Conservation (phyloP, 129 eudicot genomes). For the Flaveria brownii region DNA sequence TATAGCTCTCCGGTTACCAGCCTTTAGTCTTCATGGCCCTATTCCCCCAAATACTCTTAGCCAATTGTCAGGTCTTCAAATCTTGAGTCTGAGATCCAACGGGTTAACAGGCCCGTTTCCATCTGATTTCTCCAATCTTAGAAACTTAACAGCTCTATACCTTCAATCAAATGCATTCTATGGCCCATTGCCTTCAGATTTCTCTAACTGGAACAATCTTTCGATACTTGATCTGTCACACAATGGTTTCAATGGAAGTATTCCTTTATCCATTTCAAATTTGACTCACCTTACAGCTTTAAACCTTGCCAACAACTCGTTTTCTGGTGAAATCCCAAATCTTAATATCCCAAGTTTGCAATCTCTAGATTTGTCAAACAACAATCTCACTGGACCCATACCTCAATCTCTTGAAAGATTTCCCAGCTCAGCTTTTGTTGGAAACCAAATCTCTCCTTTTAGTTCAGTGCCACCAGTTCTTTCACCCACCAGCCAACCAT, state of each 20-base stretch:
- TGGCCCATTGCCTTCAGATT: slow-evolving; percentile 69
- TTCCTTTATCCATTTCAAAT: slow-evolving; percentile 64
- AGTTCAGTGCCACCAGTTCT: slow-evolving; percentile 35
- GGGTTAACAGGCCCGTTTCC: slow-evolving; percentile 71
- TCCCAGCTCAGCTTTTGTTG: slow-evolving; percentile 64
- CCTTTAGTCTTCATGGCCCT: slow-evolving; percentile 61
- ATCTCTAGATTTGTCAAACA: slow-evolving; percentile 67
- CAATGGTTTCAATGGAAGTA: slow-evolving; percentile 64
- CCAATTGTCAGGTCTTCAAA: slow-evolving; percentile 62
- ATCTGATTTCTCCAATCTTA: slow-evolving; percentile 62
- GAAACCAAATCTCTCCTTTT: slow-evolving; percentile 49
- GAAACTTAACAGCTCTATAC: slow-evolving; percentile 59
- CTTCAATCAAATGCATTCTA: slow-evolving; percentile 68
- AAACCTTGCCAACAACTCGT: slow-evolving; percentile 72
- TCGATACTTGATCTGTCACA: slow-evolving; percentile 64
- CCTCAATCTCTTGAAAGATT: slow-evolving; percentile 68
- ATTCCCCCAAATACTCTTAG: slow-evolving; percentile 68
- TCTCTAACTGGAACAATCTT: slow-evolving; percentile 67
- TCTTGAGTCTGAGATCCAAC: slow-evolving; percentile 76
- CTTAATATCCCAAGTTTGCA: slow-evolving; percentile 56
- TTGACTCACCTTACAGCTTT: slow-evolving; percentile 71
- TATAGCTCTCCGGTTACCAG: slow-evolving; percentile 77
- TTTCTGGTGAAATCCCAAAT: slow-evolving; percentile 82
- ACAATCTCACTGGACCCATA: slow-evolving; percentile 65
- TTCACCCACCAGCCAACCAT: slow-evolving; percentile 45